Base-by-base conservation (phyloP, 2,329 filamentous ascomycete genomes). In the Ilyonectria sp. region DNA sequence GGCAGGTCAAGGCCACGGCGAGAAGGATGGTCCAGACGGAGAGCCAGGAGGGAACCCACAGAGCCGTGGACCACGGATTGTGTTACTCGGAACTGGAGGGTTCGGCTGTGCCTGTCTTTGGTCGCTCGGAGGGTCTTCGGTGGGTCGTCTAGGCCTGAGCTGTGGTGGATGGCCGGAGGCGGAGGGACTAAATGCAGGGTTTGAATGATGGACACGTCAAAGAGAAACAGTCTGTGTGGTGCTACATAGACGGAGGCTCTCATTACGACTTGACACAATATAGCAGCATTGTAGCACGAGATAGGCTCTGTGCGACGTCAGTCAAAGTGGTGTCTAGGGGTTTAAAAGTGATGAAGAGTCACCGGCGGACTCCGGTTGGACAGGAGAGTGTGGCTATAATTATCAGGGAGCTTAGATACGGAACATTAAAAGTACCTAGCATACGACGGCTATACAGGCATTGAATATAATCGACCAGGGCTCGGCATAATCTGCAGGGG, bases 1-100 rank as follows among this genome's bases (percentile, higher is more conserved):
- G 63, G 52, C 57, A 60, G 53, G 52, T 56, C 33, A 37, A 35
- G 19, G 57, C 37, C 19, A 35, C 29, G 60, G 43, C 29, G 43
- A 50, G 60, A 63, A 7, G 43, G 29, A 35, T n/a, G 61, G 54
- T 21, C 29, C 53, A 44, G 26, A n/a, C 17, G 61, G 46, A 49
- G 46, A 54, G 26, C 53, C 53, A 40, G 44, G 23, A 35, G 43
- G 46, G 19, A 47, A 47, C n/a, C 35, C 8, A 31, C 15, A 19
- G 46, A 52, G 57, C 44, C 53, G 44, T 52, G 49, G 21, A 46
- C 49, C 47, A 44, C 26, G 37, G 44, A 55, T 59, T 52, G 29
- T 4, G 17, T 53, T 54, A 31, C 62, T 10, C 11, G 31, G 47
- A 62, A 49, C 31, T 19, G 8, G 49, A 52, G 47, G 15, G 23